phyloP scores from a whole-genome alignment of 805 yeast genomes.

The Saccharomycopsis selenospora region DNA sequence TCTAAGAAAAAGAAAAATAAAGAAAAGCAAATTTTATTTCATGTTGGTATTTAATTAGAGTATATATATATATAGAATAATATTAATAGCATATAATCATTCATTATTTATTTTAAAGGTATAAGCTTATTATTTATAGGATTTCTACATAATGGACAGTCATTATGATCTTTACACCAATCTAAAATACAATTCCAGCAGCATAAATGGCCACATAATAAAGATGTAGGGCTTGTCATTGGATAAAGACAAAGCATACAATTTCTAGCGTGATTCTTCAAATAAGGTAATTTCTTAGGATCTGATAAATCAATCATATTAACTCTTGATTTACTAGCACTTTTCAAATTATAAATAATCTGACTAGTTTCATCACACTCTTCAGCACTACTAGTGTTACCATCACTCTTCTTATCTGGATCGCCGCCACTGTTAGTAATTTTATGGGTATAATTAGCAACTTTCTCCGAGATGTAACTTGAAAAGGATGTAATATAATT shows the following conservation, averaged over 20 bases:
- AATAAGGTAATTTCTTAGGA: slow-evolving; percentile 49
- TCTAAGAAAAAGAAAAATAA: slow-evolving; percentile 39
- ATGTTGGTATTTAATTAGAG: slow-evolving; percentile 36
- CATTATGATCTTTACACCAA: slow-evolving; percentile 83
- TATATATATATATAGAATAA: neutral
- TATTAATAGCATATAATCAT: no score
- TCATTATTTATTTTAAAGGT: slow-evolving; percentile 12
- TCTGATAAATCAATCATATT: slow-evolving; percentile 48
- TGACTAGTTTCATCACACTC: slow-evolving; percentile 14
- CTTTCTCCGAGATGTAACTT: neutral
- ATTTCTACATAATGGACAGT: slow-evolving; percentile 89
- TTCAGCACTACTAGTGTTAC: slow-evolving; percentile 18
- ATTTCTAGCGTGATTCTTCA: slow-evolving; percentile 60
- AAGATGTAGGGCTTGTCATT: slow-evolving; percentile 77
- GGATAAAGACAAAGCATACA: slow-evolving; percentile 81
- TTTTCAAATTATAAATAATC: slow-evolving; percentile 9
- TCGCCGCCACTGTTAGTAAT: slow-evolving; percentile 26
- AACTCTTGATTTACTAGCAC: slow-evolving; percentile 6
- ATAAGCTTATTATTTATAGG: slow-evolving; percentile 38
- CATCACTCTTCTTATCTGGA: slow-evolving; percentile 11
- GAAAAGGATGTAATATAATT: neutral
- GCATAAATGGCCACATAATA: slow-evolving; percentile 86
- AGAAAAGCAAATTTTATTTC: slow-evolving; percentile 43
- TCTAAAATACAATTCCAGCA: slow-evolving; percentile 89
- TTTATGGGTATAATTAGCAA: slow-evolving; percentile 24